Conservation (phyloP, 345 rosid species). For the Corchorus olitorius region DNA sequence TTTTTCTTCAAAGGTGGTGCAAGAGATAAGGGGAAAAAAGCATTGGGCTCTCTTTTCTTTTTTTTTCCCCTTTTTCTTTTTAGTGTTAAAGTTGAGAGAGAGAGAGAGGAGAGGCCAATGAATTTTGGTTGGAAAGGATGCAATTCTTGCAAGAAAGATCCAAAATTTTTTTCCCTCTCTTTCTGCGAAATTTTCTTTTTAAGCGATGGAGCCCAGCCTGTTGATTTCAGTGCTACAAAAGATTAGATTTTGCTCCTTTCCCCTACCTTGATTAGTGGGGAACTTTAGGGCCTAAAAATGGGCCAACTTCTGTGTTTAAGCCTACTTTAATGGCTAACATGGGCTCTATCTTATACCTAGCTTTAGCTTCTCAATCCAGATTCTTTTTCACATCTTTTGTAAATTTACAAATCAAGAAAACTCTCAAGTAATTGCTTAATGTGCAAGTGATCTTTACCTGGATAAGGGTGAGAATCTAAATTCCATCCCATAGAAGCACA, state of each 20-base stretch:
- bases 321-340: not conserved
- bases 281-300: not conserved
- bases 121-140: conserved; percentile 24
- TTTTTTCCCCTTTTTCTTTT: conserved; percentile 18
- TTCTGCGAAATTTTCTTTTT: conserved; percentile 15
- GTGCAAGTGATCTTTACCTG: too few relatives aligned
- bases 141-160: conserved; percentile 24
- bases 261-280: not conserved
- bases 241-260: not conserved
- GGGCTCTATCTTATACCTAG: not conserved
- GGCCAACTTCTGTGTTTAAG: not conserved
- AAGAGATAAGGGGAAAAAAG: conserved; percentile 20
- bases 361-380: not conserved
- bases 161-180: conserved; percentile 3
- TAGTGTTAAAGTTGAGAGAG: conserved; percentile 31
- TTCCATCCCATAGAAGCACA: too few relatives aligned
- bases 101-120: conserved; percentile 20
- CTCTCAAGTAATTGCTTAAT: too few relatives aligned
- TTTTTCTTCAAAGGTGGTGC: conserved; percentile 35
- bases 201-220: conserved; percentile 30
- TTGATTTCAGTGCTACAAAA: conserved; percentile 29
- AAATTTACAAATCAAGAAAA: not conserved
- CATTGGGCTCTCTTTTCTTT: conserved; percentile 25
- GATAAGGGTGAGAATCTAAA: too few relatives aligned
- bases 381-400: too few relatives aligned